Conservation (phyloP, 1,139 yeast species). For the Kodamaea sp. region DNA sequence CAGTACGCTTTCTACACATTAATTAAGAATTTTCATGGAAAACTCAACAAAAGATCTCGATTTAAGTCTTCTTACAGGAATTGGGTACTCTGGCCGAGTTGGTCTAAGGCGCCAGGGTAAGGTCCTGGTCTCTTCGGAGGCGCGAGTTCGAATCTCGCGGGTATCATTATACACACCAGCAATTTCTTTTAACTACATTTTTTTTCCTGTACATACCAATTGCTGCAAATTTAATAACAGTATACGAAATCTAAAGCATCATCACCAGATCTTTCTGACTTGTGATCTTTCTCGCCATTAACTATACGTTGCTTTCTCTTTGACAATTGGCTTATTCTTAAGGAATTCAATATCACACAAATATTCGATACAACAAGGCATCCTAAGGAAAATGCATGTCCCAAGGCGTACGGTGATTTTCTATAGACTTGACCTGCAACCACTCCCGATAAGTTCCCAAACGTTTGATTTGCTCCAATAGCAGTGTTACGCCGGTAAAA, state of each 20-base stretch:
- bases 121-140: constrained; percentile 58
- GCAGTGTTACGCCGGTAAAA: constrained; percentile 45
- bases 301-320: constrained; percentile 11
- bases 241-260: constrained; percentile 12
- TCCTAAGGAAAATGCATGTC: constrained; percentile 37
- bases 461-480: constrained; percentile 39
- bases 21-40: too few relatives aligned
- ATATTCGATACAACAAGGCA: constrained; percentile 21
- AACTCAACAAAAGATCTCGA: background rate
- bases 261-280: constrained; percentile 19
- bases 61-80: constrained; percentile 19
- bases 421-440: constrained; percentile 45
- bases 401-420: constrained; percentile 31
- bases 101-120: constrained; percentile 51
- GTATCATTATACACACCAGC: constrained; percentile 41
- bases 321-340: constrained; percentile 15
- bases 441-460: constrained; percentile 46
- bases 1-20: too few relatives aligned
- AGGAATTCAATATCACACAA: constrained; percentile 12
- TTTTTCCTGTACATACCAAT: constrained; percentile 1
- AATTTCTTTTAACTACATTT: constrained; percentile 26
- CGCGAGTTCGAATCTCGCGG: constrained; percentile 58
- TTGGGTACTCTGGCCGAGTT: constrained; percentile 49
- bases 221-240: background rate
- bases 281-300: constrained; percentile 16